Conservation (phyloP, 257 asterid genomes). For the Fraxinus pennsylvanica region DNA sequence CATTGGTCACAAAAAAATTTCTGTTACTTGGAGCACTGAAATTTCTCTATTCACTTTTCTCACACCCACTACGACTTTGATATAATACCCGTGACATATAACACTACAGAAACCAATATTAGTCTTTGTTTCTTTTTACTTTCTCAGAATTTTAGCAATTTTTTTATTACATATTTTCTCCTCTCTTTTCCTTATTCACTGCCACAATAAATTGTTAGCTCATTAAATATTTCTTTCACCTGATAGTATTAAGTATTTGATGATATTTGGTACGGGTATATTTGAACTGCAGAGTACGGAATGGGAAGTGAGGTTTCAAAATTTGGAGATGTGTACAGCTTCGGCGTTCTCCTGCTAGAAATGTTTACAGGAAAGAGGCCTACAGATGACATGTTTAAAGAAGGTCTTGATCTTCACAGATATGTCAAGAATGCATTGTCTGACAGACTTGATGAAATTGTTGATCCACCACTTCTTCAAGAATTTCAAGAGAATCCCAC, state of each 20-base stretch:
- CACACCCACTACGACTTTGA: too few species aligned
- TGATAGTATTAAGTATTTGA: background rate
- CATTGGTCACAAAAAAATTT: background rate
- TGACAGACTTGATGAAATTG: slow-evolving; percentile 22
- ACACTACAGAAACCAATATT: too few species aligned
- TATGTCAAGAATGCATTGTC: slow-evolving; percentile 25
- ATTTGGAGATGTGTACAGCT: slow-evolving; percentile 43
- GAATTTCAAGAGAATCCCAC: slow-evolving; percentile 1
- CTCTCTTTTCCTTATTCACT: background rate
- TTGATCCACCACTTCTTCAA: slow-evolving; percentile 22
- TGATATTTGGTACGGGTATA: background rate
- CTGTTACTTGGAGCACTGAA: too few species aligned
- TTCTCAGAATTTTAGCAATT: too few species aligned
- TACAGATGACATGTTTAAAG: slow-evolving; percentile 27
- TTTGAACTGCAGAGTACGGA: slow-evolving; percentile 37
- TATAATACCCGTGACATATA: too few species aligned
- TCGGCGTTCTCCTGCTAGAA: slow-evolving; percentile 37
- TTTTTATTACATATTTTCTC: background rate
- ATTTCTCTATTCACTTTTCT: too few species aligned
- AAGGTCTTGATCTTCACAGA: slow-evolving; percentile 27
- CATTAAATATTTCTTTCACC: background rate
- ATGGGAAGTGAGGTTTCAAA: slow-evolving; percentile 27
- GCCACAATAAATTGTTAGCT: background rate
- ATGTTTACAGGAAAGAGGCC: slow-evolving; percentile 44
- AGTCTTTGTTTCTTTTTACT: too few species aligned